A percentile compares a stretch with the other conserved stretches of the same genome.
Evolutionary conservation across 2,329 filamentous ascomycete species (phyloP).

Genomic region (Diaporthe sp.): DNA sequence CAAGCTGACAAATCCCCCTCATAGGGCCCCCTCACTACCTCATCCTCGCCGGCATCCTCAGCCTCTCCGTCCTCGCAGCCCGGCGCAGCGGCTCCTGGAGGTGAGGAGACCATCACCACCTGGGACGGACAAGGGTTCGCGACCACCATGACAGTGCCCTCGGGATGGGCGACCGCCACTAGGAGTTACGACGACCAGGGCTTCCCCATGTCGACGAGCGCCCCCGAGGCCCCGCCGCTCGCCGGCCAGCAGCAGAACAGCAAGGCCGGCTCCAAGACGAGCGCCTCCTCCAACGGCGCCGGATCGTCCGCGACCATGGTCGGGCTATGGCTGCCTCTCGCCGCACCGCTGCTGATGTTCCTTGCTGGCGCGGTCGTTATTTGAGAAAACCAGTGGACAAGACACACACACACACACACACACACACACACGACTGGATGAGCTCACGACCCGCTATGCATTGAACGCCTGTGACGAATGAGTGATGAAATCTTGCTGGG

Average conservation of each 20-base stretch:
- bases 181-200: constrained; percentile 57
- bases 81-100: constrained; percentile 46
- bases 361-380: constrained; percentile 11
- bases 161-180: constrained; percentile 44
- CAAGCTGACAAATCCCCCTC: constrained; percentile 7
- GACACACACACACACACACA: neutral
- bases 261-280: constrained; percentile 1
- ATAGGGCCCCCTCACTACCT: constrained; percentile 53
- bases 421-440: neutral
- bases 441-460: neutral
- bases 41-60: constrained; percentile 59
- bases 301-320: too few species aligned
- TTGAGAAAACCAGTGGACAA: neutral
- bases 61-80: constrained; percentile 51
- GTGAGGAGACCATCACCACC: constrained; percentile 55
- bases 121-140: constrained; percentile 61
- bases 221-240: constrained; percentile 18
- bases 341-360: neutral
- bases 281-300: neutral
- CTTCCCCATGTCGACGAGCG: constrained; percentile 50
- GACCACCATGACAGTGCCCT: constrained; percentile 52
- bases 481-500: neutral
- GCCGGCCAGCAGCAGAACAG: neutral
- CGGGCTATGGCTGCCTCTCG: neutral
- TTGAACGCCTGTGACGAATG: constrained; percentile 25